Percentiles rank a stretch among this genome's conserved stretches.
Conservation (phyloP, 306 rosid genomes). For the Cyamopsis tetragonoloba region DNA sequence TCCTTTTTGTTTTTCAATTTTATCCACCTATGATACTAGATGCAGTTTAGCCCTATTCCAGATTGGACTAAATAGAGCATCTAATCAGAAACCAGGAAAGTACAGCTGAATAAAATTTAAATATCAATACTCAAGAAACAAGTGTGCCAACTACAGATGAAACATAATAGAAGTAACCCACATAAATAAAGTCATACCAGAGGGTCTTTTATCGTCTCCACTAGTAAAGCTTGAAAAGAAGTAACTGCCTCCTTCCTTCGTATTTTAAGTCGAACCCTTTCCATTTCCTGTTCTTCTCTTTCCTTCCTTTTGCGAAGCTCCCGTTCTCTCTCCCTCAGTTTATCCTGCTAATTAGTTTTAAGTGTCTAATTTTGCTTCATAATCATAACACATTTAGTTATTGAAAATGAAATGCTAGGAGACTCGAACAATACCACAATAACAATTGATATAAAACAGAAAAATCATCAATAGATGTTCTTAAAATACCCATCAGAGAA, state of each 20-base stretch:
- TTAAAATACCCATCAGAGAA: background rate
- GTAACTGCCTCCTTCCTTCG: conserved; percentile 84
- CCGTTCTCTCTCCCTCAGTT: conserved; percentile 89
- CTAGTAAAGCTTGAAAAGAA: conserved; percentile 90
- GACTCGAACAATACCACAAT: background rate
- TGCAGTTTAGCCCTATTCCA: conserved; percentile 11
- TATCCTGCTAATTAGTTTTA: conserved; percentile 57
- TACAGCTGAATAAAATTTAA: background rate
- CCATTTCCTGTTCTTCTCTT: conserved; percentile 98
- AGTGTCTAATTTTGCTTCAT: conserved; percentile 1
- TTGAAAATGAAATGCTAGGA: background rate
- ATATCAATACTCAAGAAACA: conserved; percentile 1
- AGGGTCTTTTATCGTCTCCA: conserved; percentile 89
- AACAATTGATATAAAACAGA: background rate
- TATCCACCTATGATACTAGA: background rate
- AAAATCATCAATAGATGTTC: background rate
- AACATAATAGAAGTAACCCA: background rate
- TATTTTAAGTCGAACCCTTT: conserved; percentile 79
- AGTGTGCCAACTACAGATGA: too few relatives aligned
- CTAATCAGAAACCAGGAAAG: background rate
- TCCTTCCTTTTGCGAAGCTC: conserved; percentile 92
- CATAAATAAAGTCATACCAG: conserved; percentile 45
- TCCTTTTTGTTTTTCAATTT: background rate
- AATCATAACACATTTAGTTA: background rate
- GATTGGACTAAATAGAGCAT: background rate